phyloP scores from a whole-genome alignment of 345 rosid species.

The Laguncularia racemosa region DNA sequence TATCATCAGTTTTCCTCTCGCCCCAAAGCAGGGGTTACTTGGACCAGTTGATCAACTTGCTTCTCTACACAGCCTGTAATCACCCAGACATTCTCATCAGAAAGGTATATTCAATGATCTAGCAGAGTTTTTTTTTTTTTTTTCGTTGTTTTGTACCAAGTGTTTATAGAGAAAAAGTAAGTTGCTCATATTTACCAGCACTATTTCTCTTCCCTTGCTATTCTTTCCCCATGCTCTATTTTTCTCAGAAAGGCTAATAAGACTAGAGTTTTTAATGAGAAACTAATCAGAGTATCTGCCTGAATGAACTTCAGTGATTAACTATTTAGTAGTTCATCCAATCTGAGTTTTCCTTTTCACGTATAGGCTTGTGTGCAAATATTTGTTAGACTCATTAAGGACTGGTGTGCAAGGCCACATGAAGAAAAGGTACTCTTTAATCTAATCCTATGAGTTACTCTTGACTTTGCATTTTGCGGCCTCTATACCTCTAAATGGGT shows the following conservation, averaged over 20 bases:
- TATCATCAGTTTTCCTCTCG: conserved; percentile 74
- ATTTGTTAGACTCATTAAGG: conserved; percentile 77
- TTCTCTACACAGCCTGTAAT: conserved; percentile 59
- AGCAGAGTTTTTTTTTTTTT: not conserved
- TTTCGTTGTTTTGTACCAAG: too few species aligned
- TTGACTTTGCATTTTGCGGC: not conserved
- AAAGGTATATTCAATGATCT: conserved; percentile 42
- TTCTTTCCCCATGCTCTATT: not conserved
- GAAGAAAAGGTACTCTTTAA: conserved; percentile 56
- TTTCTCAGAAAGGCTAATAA: not conserved
- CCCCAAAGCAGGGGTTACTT: conserved; percentile 49
- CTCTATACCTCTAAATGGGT: not conserved
- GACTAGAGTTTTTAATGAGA: too few species aligned
- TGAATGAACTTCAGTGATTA: too few species aligned
- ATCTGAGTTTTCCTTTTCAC: conserved; percentile 4
- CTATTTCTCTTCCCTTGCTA: too few species aligned
- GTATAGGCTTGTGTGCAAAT: conserved; percentile 88
- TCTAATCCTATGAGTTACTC: not conserved
- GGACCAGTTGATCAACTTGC: conserved; percentile 58
- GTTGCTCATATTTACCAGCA: too few species aligned
- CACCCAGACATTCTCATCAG: conserved; percentile 72
- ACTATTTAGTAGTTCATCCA: not conserved
- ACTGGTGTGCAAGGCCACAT: conserved; percentile 61
- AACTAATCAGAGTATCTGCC: too few species aligned
- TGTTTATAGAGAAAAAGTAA: too few species aligned